A percentile compares a stretch with the other conserved stretches of the same genome.
Conservation (phyloP, 345 rosid species). For the Erucastrum elatum region DNA sequence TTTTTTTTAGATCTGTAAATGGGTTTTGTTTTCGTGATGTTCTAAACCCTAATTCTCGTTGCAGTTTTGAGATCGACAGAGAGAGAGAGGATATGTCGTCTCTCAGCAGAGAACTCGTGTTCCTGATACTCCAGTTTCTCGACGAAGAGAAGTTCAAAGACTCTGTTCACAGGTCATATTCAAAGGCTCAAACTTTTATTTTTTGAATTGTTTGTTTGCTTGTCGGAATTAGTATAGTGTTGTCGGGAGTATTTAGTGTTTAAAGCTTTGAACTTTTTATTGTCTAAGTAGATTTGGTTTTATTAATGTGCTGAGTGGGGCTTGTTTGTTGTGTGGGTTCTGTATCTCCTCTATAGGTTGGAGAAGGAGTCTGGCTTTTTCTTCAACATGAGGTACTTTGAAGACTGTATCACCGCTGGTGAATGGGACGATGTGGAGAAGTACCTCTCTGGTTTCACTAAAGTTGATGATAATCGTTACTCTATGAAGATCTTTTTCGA, state of each 20-base stretch:
- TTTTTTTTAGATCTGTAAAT: constrained; percentile 31
- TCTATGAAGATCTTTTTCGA: constrained; percentile 52
- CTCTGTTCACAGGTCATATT: constrained; percentile 36
- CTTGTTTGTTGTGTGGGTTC: neutral
- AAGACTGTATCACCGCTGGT: constrained; percentile 48
- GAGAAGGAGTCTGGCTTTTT: constrained; percentile 53
- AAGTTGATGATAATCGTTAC: constrained; percentile 50
- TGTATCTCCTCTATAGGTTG: constrained; percentile 27
- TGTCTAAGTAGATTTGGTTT: neutral
- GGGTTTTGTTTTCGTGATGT: neutral
- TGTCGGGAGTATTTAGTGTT: neutral
- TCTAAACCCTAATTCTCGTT: constrained; percentile 30
- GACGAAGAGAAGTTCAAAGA: constrained; percentile 47
- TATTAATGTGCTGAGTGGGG: neutral
- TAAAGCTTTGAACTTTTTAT: neutral
- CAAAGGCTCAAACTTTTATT: neutral
- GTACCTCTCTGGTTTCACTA: constrained; percentile 50
- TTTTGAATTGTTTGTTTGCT: neutral
- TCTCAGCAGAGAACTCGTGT: constrained; percentile 43
- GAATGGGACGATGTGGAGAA: constrained; percentile 58
- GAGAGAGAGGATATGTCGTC: constrained; percentile 34
- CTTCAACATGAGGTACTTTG: constrained; percentile 54
- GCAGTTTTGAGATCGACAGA: constrained; percentile 24
- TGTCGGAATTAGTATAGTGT: constrained; percentile 12
- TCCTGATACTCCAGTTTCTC: constrained; percentile 42